Base-by-base conservation (phyloP, 768 basidiomycete genomes). In the Hericium coralloides region DNA sequence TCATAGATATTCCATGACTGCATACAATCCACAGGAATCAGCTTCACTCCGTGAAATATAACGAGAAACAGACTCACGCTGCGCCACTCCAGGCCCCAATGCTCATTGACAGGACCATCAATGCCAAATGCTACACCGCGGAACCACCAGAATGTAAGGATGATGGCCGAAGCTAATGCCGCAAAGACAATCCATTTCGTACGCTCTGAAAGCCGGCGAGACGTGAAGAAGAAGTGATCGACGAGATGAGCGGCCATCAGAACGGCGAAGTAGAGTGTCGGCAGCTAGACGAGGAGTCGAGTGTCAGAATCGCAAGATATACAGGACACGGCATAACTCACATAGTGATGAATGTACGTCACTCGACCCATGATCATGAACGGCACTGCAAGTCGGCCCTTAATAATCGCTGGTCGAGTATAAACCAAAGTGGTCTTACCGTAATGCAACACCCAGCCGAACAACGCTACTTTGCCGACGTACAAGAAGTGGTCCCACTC, bases 291-390 rank as follows among this genome's bases (percentile, higher is more conserved):
- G 53, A 9, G 45, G 38, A 18, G 20, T 17, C 52, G 14, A n/a
- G n/a, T 14, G 31, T 38, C 6, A 36, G 49, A n/a, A 39, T 37
- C 50, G 18, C 23, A 57, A 38, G 12, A 62, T 20, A 22, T 51
- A 38, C 49, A 36, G 25, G 25, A n/a, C 18, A 56, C 17, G 45
- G 50, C 52, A 31, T 12, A 25, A 80, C 89, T 62, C 63, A 95
- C 92, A 68, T 95, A 98, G 76, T 97, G 94, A 70, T 98, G 95
- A 25, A 98, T 74, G 64, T 98, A 98, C 31, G 94, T 97, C 3
- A 94, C 91, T 58, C 94, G 91, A 20, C 92, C 95, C 97, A 99
- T 99, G 74, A 98, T 85, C 62, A 98, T 74, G 85, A 98, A 99
- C 1, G 95, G 95, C 22, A 87, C 95, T 97, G 63, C 10, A 20